phyloP scores from a whole-genome alignment of 108 stramenopile species.

The Licmophora abbreviata region DNA sequence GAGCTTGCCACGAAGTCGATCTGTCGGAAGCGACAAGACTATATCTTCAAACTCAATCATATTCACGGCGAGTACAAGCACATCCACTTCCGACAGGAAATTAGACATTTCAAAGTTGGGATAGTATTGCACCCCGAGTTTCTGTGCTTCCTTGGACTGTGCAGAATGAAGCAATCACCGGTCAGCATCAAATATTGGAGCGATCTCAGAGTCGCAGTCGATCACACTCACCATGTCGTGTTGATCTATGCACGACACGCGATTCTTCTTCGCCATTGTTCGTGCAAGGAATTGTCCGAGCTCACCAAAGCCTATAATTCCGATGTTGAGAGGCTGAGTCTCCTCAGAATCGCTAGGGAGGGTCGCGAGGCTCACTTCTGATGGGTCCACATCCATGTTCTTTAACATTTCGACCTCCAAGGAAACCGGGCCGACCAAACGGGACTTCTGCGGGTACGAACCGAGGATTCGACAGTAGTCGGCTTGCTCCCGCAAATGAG shows the following conservation, averaged over 20 bases:
- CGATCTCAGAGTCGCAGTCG: not conserved
- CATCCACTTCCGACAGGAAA: conserved; percentile 65
- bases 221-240: conserved; percentile 33
- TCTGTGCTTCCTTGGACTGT: conserved; percentile 62
- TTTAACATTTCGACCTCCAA: conserved; percentile 68
- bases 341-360: conserved; percentile 53
- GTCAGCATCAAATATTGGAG: not conserved
- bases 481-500: conserved; percentile 80
- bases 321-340: conserved; percentile 71
- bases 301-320: conserved; percentile 89
- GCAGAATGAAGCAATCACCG: not conserved
- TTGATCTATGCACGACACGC: conserved; percentile 65
- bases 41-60: conserved; percentile 73
- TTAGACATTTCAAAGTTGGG: conserved; percentile 55
- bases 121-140: conserved; percentile 61
- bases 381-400: conserved; percentile 27
- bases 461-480: conserved; percentile 82
- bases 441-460: conserved; percentile 76
- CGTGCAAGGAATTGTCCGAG: conserved; percentile 89
- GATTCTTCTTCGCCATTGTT: conserved; percentile 48
- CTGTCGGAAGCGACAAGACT: conserved; percentile 42
- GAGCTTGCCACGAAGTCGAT: conserved; percentile 61
- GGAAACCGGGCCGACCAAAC: conserved; percentile 73
- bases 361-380: conserved; percentile 12
- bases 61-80: conserved; percentile 70